These are phyloP conservation scores for Corymbia citriodora DNA, from an alignment of 441 rosid genomes.

Conservation along the genomic window DNA sequence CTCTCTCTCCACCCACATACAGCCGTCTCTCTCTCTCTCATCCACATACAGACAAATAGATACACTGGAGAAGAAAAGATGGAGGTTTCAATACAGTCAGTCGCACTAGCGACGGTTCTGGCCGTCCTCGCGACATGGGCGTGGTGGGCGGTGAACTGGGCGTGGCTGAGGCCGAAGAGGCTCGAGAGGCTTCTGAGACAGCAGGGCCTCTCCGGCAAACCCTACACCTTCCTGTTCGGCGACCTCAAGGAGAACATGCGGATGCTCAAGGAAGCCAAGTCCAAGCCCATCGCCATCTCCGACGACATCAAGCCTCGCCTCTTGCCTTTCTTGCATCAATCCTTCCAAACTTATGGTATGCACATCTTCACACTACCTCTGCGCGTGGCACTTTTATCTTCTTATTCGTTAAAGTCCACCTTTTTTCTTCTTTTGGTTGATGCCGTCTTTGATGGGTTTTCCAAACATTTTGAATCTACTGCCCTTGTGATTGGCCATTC, in stretches of 20 bases:
- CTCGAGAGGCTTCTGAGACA: slow-evolving; percentile 1
- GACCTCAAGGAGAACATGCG: neutral
- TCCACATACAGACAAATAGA: neutral
- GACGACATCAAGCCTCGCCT: neutral
- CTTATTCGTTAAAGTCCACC: slow-evolving; percentile 1
- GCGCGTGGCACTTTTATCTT: neutral
- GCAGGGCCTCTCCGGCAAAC: neutral
- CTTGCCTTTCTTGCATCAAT: neutral
- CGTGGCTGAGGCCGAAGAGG: slow-evolving; percentile 3
- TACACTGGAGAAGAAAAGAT: neutral
- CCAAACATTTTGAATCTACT: neutral
- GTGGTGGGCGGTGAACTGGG: slow-evolving; percentile 2
- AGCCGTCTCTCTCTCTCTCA: neutral
- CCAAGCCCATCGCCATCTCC: neutral
- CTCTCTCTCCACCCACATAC: neutral
- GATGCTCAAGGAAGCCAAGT: neutral
- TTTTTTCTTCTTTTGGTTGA: slow-evolving; percentile 5
- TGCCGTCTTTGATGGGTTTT: neutral
- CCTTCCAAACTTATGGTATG: slow-evolving; percentile 2
- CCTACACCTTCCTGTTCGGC: neutral
- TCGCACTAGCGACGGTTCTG: neutral
- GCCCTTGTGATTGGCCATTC: neutral
- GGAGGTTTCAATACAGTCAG: neutral
- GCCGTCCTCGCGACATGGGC: neutral
- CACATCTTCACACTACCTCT: neutral